Evolutionary conservation across 1,284 basidiomycete genomes (phyloP), one percentile per base, ranked within the genome.

Genomic region (Ganoderma resinaceum): DNA sequence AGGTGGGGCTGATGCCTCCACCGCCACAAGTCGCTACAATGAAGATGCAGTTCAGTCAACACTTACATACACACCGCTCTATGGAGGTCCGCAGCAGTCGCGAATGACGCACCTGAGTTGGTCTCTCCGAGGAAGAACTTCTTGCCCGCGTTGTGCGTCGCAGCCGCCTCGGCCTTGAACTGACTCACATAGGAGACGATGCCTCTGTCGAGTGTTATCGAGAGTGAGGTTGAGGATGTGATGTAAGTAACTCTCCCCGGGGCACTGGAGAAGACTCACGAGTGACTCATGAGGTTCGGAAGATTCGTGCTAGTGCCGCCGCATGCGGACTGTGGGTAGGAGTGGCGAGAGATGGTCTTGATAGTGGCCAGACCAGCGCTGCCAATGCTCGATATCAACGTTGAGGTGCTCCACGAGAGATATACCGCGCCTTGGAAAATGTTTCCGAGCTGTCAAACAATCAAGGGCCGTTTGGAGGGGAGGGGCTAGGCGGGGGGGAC

Each of bases 321-420:
- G 70, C 83, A 84, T 4, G 82, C 82, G 16, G 82, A 83, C 71
- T 85, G 83, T 3, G 83, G 83, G 69, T 84, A 84, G 2, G 82
- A 82, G 70, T 85, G 83, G 12, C 81, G 76, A 2, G 81, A 82
- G 68, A 83, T 80, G 29, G 80, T 80, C 68, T 80, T 81, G 63
- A 82, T 77, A 53, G 78, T 76, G 31, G 70, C 72, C 49, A 81
- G 72, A 3, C 80, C 80, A 3, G 69, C 63, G 46, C 77, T 76
- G 4, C 80, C 80, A 38, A 82, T 78, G 59, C 76, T 71, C 6
- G 81, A 76, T 6, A 82, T 78, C 5, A 83, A 74, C 16, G 78
- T 78, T 31, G 76, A 71, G 23, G 81, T 80, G 62, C 76, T 80
- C 82, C 82, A 84, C 0, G 73, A 78, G n/a, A 85, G 76, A 66